Evolutionary conservation across 768 basidiomycete species (phyloP).

Genomic region (Kwoniella bestiolae): DNA sequence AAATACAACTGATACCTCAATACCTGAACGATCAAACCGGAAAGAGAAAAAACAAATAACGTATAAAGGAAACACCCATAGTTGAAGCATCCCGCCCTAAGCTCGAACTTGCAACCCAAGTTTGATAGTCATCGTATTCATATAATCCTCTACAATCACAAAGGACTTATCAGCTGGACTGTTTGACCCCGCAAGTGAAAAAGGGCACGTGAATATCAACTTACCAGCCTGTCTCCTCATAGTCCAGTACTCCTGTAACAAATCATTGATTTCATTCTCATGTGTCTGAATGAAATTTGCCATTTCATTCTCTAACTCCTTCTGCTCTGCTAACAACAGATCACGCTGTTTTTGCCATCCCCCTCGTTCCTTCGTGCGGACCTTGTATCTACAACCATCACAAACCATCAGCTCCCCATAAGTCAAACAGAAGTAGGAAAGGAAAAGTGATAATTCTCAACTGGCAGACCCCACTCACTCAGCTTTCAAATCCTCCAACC

Average conservation of each 20-base stretch:
- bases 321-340: constrained; percentile 67
- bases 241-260: constrained; percentile 72
- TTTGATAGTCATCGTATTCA: constrained; percentile 48
- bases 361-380: constrained; percentile 38
- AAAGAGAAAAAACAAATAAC: no score
- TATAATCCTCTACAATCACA: constrained; percentile 29
- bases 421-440: background rate
- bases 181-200: background rate
- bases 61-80: no score
- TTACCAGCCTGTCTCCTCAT: constrained; percentile 51
- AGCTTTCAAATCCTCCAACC: constrained; percentile 73
- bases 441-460: constrained; percentile 47
- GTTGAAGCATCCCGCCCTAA: no score
- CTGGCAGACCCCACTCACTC: constrained; percentile 66
- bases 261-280: constrained; percentile 76
- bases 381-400: constrained; percentile 56
- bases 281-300: constrained; percentile 62
- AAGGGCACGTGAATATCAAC: constrained; percentile 11
- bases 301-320: constrained; percentile 69
- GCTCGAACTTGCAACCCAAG: constrained; percentile 28
- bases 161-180: background rate
- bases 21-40: no score
- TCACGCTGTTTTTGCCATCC: constrained; percentile 43
- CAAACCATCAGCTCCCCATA: background rate
- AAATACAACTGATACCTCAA: no score